Evolutionary conservation across 176 grass and related monocot genomes (phyloP).

Genomic region (Pharus latifolius): DNA sequence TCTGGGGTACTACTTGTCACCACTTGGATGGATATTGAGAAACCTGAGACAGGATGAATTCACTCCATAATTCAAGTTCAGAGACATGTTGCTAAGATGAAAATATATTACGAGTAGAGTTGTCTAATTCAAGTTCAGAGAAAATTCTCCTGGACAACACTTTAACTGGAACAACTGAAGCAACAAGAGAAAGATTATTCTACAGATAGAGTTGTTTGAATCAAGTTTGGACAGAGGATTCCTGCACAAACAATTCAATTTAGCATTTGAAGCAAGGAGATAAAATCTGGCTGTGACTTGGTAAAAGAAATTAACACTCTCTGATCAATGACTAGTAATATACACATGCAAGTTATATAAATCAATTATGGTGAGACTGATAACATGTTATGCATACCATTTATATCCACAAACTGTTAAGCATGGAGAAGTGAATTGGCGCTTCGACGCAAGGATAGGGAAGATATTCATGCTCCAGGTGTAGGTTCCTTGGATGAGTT

Average conservation of each 20-base stretch:
- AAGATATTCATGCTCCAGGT: conserved; percentile 15
- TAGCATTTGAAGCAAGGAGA: too few species aligned
- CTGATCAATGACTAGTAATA: neutral
- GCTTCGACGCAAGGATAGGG: neutral
- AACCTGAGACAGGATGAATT: neutral
- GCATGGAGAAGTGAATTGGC: neutral
- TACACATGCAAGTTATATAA: neutral
- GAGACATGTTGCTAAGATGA: neutral
- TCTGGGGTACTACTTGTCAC: neutral
- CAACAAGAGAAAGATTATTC: too few species aligned
- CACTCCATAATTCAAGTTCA: neutral
- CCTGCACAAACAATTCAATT: too few species aligned
- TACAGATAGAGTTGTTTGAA: too few species aligned
- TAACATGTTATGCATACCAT: conserved; percentile 7
- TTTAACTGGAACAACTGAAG: neutral
- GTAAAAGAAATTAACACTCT: too few species aligned
- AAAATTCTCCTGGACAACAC: neutral
- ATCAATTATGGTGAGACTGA: neutral
- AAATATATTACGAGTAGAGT: neutral
- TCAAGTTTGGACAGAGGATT: too few species aligned
- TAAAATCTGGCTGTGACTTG: too few species aligned
- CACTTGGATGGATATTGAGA: neutral
- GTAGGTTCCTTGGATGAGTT: conserved; percentile 11
- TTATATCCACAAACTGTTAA: conserved; percentile 2
- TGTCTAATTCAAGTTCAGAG: neutral